Base-by-base conservation (phyloP, 106 monocot species). In the Dendrobium huoshanense region DNA sequence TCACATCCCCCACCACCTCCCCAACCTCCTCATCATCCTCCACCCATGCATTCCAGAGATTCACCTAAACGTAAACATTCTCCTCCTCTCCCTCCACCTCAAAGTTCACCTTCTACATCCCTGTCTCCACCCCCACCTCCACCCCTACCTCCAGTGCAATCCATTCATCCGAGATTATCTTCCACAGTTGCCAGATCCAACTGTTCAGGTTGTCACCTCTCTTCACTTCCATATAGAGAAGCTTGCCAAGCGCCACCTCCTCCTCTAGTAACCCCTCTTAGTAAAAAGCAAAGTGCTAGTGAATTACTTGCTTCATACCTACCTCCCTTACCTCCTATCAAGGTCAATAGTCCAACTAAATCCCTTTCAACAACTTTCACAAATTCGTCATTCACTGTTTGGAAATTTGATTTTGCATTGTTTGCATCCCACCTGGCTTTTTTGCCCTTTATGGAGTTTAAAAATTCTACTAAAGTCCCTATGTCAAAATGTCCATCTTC, bases 261-360 rank as follows among this genome's bases (percentile, higher is more conserved):
- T 59, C 73, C 84, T 55, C 74, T 86, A 27, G 82, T 79, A 13
- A 83, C 84, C 0, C 84, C 78, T 37, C 58, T 75, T 2, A 74
- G 43, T 41, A 74, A n/a, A 74, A 43, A 20, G 5, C 43, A 74
- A 74, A 74, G 41, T 74, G 42, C 43, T 74, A 74, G 74, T 43
- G 74, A 41, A 74, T 74, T 74, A 43, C 42, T 74, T 42, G 41
- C 74, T 42, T 41, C 74, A 44, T 74, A 74, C 74, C 15, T 74
- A 74, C 74, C 74, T 8, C 74, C 74, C 42, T 74, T 74, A 74
- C 43, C 74, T 43, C 74, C 74, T 42, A 74, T 74, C 43, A 74
- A 42, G 41, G 43, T 74, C 31, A 11, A 43, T 13, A 44, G 29
- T 44, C 74, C 43, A 20, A 55, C 33, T 72, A 43, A 74, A 74